phyloP scores from a whole-genome alignment of 2,329 filamentous ascomycete genomes.

The Aspergillus terreus region DNA sequence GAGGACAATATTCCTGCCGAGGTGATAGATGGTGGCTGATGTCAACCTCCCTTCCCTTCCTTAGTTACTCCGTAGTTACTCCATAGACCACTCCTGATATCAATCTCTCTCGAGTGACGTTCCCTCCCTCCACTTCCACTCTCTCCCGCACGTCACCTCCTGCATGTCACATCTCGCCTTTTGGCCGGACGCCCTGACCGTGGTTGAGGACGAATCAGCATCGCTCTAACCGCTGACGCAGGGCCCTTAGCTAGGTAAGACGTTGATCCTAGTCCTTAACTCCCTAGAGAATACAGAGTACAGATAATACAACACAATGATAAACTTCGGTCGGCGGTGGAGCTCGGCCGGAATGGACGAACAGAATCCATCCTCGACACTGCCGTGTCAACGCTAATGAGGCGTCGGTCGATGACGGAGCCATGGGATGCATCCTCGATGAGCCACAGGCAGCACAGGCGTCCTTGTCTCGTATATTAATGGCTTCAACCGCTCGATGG shows the following conservation, averaged over 20 bases:
- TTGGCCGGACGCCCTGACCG: constrained; percentile 8
- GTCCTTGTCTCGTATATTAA: constrained; percentile 12
- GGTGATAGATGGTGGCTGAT: background rate
- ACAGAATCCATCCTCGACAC: background rate
- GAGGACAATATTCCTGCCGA: too few species aligned
- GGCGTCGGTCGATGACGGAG: constrained; percentile 13
- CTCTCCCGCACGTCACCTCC: constrained; percentile 7
- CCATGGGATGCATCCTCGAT: constrained; percentile 14
- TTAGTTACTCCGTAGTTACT: too few species aligned
- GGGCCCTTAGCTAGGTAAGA: background rate
- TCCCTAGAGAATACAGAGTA: too few species aligned
- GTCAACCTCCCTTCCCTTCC: too few species aligned
- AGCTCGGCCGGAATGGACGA: background rate
- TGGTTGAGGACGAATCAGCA: constrained; percentile 10
- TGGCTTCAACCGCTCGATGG: constrained; percentile 6
- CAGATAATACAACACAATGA: background rate
- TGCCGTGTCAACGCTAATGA: background rate
- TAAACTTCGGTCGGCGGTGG: constrained; percentile 6
- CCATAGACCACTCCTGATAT: constrained; percentile 1
- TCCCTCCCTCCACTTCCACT: background rate
- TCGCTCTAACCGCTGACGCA: background rate
- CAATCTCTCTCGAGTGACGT: constrained; percentile 1
- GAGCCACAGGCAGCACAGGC: constrained; percentile 2
- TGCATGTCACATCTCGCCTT: background rate
- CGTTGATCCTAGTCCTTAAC: background rate